Conservation (phyloP, 1,139 yeast genomes). For the Suhomyces kunorum region DNA sequence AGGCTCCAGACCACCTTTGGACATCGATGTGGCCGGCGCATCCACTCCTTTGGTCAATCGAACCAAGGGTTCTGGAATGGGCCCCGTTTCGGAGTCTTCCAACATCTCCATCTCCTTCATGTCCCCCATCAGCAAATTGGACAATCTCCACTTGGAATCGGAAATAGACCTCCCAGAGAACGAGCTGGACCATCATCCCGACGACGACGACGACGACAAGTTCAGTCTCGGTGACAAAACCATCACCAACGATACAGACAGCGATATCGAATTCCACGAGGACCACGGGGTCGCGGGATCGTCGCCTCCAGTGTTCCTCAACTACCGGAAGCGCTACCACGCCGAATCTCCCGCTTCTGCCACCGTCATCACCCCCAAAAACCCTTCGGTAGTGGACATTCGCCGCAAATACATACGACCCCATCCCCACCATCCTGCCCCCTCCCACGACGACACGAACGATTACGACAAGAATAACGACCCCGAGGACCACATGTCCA, state of each 20-base stretch:
- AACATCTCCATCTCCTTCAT: slow-evolving; percentile 30
- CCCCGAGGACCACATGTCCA: slow-evolving; percentile 16
- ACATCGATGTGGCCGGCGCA: slow-evolving; percentile 30
- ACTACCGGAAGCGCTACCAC: slow-evolving; percentile 21
- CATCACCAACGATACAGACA: slow-evolving; percentile 20
- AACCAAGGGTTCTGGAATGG: not conserved
- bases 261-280: slow-evolving; percentile 17
- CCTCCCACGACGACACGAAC: slow-evolving; percentile 8
- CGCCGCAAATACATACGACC: slow-evolving; percentile 11
- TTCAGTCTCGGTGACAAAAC: slow-evolving; percentile 19
- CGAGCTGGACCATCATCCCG: slow-evolving; percentile 7
- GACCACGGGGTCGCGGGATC: slow-evolving; percentile 11
- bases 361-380: slow-evolving; percentile 19
- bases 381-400: slow-evolving; percentile 4
- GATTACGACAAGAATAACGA: slow-evolving; percentile 13
- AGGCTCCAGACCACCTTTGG: slow-evolving; percentile 14
- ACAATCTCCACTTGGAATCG: slow-evolving; percentile 20
- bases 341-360: slow-evolving; percentile 19
- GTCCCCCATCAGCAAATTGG: slow-evolving; percentile 33
- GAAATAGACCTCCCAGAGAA: slow-evolving; percentile 11
- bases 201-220: slow-evolving; percentile 13
- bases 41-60: slow-evolving; percentile 36
- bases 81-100: slow-evolving; percentile 12
- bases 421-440: slow-evolving; percentile 5
- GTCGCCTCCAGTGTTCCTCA: slow-evolving; percentile 21